Conservation (phyloP, 2,329 filamentous ascomycete genomes). For the Stemphylium lycopersici region DNA sequence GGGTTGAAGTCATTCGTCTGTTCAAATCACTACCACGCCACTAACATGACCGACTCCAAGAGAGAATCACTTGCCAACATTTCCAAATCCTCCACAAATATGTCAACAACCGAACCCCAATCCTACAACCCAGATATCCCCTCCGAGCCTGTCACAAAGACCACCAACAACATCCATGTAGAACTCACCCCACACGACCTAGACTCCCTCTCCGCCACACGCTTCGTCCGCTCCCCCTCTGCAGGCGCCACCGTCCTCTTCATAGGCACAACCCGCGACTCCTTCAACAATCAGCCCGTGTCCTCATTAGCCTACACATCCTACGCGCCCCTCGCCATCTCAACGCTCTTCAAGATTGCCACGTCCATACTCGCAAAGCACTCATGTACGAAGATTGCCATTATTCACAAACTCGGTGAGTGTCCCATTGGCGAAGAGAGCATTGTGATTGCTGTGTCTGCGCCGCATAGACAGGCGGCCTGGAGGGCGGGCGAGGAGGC, state of each 20-base stretch:
- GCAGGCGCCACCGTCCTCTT: slow-evolving; percentile 43
- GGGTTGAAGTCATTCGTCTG: too few relatives aligned
- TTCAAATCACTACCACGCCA: too few relatives aligned
- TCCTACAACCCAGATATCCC: slow-evolving; percentile 38
- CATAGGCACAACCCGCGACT: slow-evolving; percentile 75
- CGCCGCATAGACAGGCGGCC: slow-evolving; percentile 80
- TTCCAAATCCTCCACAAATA: not conserved
- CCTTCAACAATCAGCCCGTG: slow-evolving; percentile 73
- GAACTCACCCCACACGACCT: slow-evolving; percentile 70
- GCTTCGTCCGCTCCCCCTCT: slow-evolving; percentile 66
- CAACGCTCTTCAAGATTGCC: slow-evolving; percentile 71
- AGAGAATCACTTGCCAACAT: too few relatives aligned
- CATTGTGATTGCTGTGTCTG: slow-evolving; percentile 85
- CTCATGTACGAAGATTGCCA: slow-evolving; percentile 72
- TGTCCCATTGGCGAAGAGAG: slow-evolving; percentile 94
- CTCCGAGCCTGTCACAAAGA: slow-evolving; percentile 32
- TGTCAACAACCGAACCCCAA: slow-evolving; percentile 37
- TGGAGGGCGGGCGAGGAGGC: slow-evolving; percentile 91
- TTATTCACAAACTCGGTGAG: slow-evolving; percentile 82
- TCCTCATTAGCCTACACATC: slow-evolving; percentile 76
- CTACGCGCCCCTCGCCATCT: slow-evolving; percentile 72
- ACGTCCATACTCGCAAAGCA: slow-evolving; percentile 64
- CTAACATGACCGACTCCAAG: too few relatives aligned
- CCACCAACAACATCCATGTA: slow-evolving; percentile 63
- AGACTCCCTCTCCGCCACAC: slow-evolving; percentile 63